Percentiles rank a stretch among this genome's conserved stretches.
Conservation (phyloP, 2,329 filamentous ascomycete species). For the Rutstroemia sp. region DNA sequence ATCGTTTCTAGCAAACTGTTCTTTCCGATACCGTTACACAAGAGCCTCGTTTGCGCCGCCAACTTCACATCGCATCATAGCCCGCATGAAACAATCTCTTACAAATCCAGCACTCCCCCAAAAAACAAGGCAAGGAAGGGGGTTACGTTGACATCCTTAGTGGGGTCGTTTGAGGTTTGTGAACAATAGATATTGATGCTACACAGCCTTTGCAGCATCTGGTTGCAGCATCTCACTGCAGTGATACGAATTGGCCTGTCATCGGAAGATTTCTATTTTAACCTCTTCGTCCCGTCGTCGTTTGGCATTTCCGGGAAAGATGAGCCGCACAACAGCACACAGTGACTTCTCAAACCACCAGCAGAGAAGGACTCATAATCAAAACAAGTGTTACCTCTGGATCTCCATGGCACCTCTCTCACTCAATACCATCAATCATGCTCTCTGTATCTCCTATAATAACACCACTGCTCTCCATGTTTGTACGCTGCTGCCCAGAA, state of each 20-base stretch:
- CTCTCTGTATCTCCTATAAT: slow-evolving; percentile 2
- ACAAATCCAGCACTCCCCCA: background rate
- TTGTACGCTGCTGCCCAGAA: background rate
- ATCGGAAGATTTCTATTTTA: slow-evolving; percentile 3
- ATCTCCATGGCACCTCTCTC: background rate
- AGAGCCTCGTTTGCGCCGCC: background rate
- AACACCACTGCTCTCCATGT: background rate
- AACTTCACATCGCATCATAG: background rate
- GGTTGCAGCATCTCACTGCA: background rate
- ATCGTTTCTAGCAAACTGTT: slow-evolving; percentile 7
- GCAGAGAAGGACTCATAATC: slow-evolving; percentile 8
- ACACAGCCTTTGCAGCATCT: background rate
- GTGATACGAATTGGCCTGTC: background rate
- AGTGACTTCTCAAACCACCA: slow-evolving; percentile 4
- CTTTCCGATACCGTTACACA: slow-evolving; percentile 6
- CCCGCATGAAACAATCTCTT: slow-evolving; percentile 6
- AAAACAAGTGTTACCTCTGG: background rate
- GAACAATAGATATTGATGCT: background rate
- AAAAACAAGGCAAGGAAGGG: background rate
- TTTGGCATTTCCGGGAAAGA: slow-evolving; percentile 2
- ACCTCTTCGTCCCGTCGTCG: background rate
- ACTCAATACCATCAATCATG: background rate
- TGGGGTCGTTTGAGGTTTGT: slow-evolving; percentile 7
- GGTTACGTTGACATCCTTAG: background rate
- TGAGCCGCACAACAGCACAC: slow-evolving; percentile 6